Conservation (phyloP, 352 stramenopile genomes). For the Pythium dissimile region DNA sequence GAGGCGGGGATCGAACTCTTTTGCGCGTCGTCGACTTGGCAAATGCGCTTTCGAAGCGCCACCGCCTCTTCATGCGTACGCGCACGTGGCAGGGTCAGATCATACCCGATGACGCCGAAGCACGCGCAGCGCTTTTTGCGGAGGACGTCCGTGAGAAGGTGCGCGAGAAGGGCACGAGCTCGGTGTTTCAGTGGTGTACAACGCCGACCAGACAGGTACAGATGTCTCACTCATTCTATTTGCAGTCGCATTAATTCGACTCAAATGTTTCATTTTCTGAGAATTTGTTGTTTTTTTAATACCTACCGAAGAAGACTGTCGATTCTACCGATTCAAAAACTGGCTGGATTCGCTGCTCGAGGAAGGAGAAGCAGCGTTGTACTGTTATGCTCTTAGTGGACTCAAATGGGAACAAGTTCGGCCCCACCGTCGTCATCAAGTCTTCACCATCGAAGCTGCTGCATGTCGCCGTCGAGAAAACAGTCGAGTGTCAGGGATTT, state of each 20-base stretch:
- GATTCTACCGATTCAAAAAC: conserved; percentile 17
- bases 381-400: conserved; percentile 27
- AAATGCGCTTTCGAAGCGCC: too few species aligned
- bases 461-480: conserved; percentile 8
- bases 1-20: background rate
- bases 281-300: conserved; percentile 27
- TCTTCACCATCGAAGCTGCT: background rate
- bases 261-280: conserved; percentile 8
- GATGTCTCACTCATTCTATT: background rate
- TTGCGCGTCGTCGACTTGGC: background rate
- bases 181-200: too few species aligned
- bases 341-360: conserved; percentile 20
- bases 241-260: conserved; percentile 1
- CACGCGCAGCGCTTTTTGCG: too few species aligned
- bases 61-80: too few species aligned
- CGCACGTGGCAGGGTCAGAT: too few species aligned
- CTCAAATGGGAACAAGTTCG: conserved; percentile 15
- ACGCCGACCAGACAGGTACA: too few species aligned
- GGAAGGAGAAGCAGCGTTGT: conserved; percentile 21
- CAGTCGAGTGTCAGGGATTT: conserved; percentile 20
- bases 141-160: too few species aligned
- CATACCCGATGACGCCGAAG: too few species aligned
- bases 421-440: conserved; percentile 24
- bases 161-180: too few species aligned
- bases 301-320: conserved; percentile 27